Percentiles rank a stretch among this genome's conserved stretches.
Conservation (phyloP, 2,329 filamentous ascomycete genomes). For the Fusarium metavorans region DNA sequence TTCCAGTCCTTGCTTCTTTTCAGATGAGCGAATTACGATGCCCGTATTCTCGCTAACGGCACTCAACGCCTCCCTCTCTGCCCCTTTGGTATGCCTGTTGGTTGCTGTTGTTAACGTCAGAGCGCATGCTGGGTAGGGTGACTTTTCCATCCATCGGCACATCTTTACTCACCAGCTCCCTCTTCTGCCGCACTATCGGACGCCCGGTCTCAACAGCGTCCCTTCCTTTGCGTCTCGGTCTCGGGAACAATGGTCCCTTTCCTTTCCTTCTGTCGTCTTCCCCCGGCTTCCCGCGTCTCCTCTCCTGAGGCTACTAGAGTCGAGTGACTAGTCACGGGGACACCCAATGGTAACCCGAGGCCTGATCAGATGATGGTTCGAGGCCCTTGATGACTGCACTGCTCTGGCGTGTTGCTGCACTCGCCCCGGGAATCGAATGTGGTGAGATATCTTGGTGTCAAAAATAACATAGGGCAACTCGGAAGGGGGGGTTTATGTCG, state of each 20-base stretch:
- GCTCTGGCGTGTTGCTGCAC: slow-evolving; percentile 30
- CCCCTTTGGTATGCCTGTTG: slow-evolving; percentile 28
- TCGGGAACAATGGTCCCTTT: slow-evolving; percentile 31
- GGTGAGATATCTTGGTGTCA: slow-evolving; percentile 28
- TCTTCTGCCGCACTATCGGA: slow-evolving; percentile 27
- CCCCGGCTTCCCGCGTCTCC: slow-evolving; percentile 8
- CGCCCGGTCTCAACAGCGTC: slow-evolving; percentile 14
- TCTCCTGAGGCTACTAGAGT: slow-evolving; percentile 29
- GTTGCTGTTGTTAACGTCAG: slow-evolving; percentile 34
- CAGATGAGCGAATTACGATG: slow-evolving; percentile 36
- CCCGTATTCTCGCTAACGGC: slow-evolving; percentile 22
- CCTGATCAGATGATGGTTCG: slow-evolving; percentile 38
- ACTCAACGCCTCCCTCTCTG: slow-evolving; percentile 19
- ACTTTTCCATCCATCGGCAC: slow-evolving; percentile 33
- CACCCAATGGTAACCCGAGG: slow-evolving; percentile 39
- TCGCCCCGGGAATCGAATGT: slow-evolving; percentile 28
- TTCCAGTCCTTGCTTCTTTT: slow-evolving; percentile 26
- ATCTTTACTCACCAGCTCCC: slow-evolving; percentile 38
- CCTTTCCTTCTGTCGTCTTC: slow-evolving; percentile 17
- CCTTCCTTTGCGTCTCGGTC: slow-evolving; percentile 27
- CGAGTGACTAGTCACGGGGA: slow-evolving; percentile 44
- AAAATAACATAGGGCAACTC: slow-evolving; percentile 36
- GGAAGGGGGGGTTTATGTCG: slow-evolving; percentile 30
- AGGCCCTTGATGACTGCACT: slow-evolving; percentile 40
- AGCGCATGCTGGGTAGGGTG: slow-evolving; percentile 43